These are phyloP conservation scores for Amoebophrya sp. DNA, from an alignment of 169 alveolate genomes.

Conservation along the genomic window DNA sequence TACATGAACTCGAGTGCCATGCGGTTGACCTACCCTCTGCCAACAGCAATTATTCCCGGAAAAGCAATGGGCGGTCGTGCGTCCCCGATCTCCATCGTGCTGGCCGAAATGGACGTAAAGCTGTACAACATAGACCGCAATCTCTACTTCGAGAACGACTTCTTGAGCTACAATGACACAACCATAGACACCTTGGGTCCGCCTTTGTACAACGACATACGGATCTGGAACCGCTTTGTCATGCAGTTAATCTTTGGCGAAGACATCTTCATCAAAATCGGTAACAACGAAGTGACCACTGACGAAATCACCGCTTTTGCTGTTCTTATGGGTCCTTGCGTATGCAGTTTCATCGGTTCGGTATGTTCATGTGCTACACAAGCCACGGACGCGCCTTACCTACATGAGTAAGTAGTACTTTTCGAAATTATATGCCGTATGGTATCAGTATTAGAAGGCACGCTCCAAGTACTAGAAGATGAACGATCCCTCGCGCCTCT, in stretches of 20 bases:
- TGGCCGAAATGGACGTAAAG: background rate
- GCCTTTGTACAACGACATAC: constrained; percentile 14
- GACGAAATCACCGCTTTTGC: background rate
- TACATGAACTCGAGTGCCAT: background rate
- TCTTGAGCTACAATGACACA: background rate
- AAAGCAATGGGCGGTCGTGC: background rate
- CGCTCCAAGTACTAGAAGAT: no score
- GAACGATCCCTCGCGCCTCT: background rate
- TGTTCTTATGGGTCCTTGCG: no score
- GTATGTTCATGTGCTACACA: no score
- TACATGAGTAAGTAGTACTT: no score
- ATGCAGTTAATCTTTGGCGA: constrained; percentile 1
- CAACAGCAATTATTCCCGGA: background rate
- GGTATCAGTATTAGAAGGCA: no score
- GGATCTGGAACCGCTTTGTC: background rate
- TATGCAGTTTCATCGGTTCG: no score
- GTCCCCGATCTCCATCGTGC: background rate
- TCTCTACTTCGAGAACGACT: background rate
- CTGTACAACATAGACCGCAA: background rate
- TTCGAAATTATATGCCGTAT: no score
- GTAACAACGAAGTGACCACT: background rate
- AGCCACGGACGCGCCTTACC: no score
- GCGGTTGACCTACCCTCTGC: background rate
- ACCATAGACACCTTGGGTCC: background rate
- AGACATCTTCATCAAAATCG: background rate